phyloP scores from a whole-genome alignment of 768 basidiomycete genomes.

The Suillus clintonianus region DNA sequence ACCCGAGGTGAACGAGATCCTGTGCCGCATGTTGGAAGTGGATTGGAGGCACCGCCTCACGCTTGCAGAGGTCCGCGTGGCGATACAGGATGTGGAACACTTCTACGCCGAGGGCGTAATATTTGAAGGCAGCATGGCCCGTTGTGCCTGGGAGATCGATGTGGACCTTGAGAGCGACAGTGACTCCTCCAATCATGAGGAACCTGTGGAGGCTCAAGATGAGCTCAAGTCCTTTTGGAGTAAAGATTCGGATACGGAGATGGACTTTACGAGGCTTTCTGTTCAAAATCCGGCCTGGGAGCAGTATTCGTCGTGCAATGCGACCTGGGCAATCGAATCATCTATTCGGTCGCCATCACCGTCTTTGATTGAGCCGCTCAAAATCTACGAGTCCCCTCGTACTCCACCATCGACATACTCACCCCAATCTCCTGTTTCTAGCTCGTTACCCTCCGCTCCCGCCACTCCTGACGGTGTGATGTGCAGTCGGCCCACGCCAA shows the following conservation, averaged over 20 bases:
- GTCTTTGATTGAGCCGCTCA: conserved; percentile 36
- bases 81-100: conserved; percentile 55
- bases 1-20: conserved; percentile 66
- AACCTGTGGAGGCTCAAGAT: conserved; percentile 39
- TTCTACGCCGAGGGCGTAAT: conserved; percentile 78
- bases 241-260: conserved; percentile 44
- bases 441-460: conserved; percentile 49
- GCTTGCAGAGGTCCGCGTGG: conserved; percentile 50
- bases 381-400: conserved; percentile 46
- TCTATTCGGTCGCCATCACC: conserved; percentile 48
- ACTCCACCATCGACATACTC: conserved; percentile 58
- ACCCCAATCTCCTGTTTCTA: conserved; percentile 42
- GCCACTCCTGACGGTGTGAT: conserved; percentile 56
- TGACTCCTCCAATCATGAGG: conserved; percentile 52
- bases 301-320: conserved; percentile 46
- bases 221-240: conserved; percentile 61
- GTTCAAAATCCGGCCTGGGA: conserved; percentile 33
- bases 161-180: conserved; percentile 65
- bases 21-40: conserved; percentile 71
- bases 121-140: conserved; percentile 80
- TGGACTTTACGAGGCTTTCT: conserved; percentile 33
- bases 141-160: conserved; percentile 76
- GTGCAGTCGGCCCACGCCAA: conserved; percentile 36
- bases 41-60: conserved; percentile 60
- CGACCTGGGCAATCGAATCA: conserved; percentile 58